phyloP scores from a whole-genome alignment of 139 green algal species.

The Chlorella ohadii region DNA sequence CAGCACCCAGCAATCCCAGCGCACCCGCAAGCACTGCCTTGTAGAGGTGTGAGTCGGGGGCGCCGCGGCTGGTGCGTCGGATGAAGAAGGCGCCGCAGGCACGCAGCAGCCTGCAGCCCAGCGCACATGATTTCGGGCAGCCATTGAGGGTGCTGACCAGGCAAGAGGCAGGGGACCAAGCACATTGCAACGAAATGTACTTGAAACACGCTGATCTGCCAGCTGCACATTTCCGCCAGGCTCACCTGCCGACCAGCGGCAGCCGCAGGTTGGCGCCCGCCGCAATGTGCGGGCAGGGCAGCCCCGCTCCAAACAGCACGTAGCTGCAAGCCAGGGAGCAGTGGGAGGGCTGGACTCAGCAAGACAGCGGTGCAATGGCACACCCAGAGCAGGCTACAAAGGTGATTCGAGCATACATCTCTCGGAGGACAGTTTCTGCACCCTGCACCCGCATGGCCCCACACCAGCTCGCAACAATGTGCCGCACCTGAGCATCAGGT shows the following conservation, averaged over 20 bases:
- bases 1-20: neutral
- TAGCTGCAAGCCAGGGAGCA: slow-evolving; percentile 22
- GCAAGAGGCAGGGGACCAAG: no score
- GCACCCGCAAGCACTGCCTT: slow-evolving; percentile 45
- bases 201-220: no score
- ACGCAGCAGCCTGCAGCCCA: slow-evolving; percentile 37
- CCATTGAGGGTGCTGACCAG: no score
- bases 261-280: slow-evolving; percentile 60
- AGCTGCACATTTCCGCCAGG: neutral
- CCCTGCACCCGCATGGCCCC: no score
- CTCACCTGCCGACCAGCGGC: slow-evolving; percentile 39
- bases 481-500: slow-evolving; percentile 45
- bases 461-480: no score
- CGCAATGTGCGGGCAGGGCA: slow-evolving; percentile 56
- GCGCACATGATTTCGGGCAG: no score
- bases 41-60: slow-evolving; percentile 41
- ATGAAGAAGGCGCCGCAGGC: slow-evolving; percentile 61
- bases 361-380: no score
- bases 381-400: no score
- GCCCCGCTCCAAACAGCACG: slow-evolving; percentile 40
- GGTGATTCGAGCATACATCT: no score
- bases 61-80: slow-evolving; percentile 36
- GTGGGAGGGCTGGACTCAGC: neutral
- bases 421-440: no score
- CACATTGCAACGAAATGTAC: no score